Evolutionary conservation across 768 basidiomycete species (phyloP).

Genomic region (Inosperma sp.): DNA sequence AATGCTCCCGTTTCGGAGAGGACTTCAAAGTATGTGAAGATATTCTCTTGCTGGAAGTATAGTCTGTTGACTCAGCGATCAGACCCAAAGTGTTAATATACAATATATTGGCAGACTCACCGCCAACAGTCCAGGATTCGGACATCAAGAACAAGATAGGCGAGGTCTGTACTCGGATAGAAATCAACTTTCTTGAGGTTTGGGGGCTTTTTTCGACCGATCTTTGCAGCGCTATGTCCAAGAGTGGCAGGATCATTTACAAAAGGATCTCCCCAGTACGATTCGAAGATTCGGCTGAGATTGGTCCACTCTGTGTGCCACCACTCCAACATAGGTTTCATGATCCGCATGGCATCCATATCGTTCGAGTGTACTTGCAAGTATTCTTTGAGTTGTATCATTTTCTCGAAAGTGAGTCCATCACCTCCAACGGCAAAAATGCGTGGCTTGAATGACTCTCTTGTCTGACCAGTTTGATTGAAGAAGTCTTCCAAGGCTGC

Average conservation of each 20-base stretch:
- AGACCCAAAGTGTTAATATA: neutral
- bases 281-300: slow-evolving; percentile 25
- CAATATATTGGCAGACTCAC: slow-evolving; percentile 13
- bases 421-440: slow-evolving; percentile 31
- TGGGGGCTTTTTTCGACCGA: slow-evolving; percentile 23
- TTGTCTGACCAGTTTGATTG: slow-evolving; percentile 27
- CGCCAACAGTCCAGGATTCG: slow-evolving; percentile 35
- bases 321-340: slow-evolving; percentile 24
- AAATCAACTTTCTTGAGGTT: slow-evolving; percentile 34
- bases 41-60: slow-evolving; percentile 10
- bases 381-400: slow-evolving; percentile 21
- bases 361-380: slow-evolving; percentile 24
- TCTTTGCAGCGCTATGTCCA: slow-evolving; percentile 28
- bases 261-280: slow-evolving; percentile 26
- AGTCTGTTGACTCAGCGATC: slow-evolving; percentile 18
- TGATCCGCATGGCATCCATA: slow-evolving; percentile 17
- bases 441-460: slow-evolving; percentile 16
- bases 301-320: slow-evolving; percentile 31
- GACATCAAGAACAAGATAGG: slow-evolving; percentile 24
- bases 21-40: slow-evolving; percentile 18
- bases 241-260: slow-evolving; percentile 28
- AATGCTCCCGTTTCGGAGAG: neutral
- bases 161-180: slow-evolving; percentile 21
- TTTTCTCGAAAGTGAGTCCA: slow-evolving; percentile 34
- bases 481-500: slow-evolving; percentile 32